A percentile compares a stretch with the other conserved stretches of the same genome.
These are phyloP conservation scores for Maudiozyma humilis DNA, from an alignment of 1,139 yeast genomes.

Conservation along the genomic window DNA sequence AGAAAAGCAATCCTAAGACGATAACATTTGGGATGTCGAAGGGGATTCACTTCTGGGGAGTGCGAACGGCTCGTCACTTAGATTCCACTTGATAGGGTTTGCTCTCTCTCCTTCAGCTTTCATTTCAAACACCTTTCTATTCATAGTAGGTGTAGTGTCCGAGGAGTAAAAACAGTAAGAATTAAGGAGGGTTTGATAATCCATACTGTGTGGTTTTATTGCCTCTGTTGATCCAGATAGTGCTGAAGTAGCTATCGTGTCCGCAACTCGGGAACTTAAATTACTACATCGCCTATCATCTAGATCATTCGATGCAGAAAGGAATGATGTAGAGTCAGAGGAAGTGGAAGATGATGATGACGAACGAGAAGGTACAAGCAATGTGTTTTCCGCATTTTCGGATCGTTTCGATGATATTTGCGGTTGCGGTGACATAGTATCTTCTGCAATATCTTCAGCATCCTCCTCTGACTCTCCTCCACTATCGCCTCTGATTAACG, in stretches of 20 bases:
- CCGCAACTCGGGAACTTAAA: conserved; percentile 2
- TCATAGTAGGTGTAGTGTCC: conserved; percentile 1
- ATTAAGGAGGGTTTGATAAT: conserved; percentile 6
- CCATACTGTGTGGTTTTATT: conserved; percentile 4
- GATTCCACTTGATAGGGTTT: neutral
- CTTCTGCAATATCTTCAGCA: neutral
- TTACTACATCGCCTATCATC: neutral
- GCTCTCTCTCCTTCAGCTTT: neutral
- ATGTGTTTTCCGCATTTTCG: conserved; percentile 1
- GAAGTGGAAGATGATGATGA: conserved; percentile 1
- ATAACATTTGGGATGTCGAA: conserved; percentile 4
- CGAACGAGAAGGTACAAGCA: neutral
- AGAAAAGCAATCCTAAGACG: neutral
- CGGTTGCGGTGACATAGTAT: neutral
- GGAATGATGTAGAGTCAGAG: conserved; percentile 2
- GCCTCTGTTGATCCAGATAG: neutral
- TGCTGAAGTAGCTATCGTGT: conserved; percentile 4
- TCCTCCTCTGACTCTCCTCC: neutral
- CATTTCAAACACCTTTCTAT: neutral
- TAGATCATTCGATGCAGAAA: conserved; percentile 2
- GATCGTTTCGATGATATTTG: conserved; percentile 1
- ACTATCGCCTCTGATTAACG: neutral
- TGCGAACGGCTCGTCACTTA: neutral
- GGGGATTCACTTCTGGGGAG: conserved; percentile 4
- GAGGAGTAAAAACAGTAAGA: conserved; percentile 8